Conservation (phyloP, 2,329 filamentous ascomycete genomes). For the Lasiodiplodia hormozganensis region DNA sequence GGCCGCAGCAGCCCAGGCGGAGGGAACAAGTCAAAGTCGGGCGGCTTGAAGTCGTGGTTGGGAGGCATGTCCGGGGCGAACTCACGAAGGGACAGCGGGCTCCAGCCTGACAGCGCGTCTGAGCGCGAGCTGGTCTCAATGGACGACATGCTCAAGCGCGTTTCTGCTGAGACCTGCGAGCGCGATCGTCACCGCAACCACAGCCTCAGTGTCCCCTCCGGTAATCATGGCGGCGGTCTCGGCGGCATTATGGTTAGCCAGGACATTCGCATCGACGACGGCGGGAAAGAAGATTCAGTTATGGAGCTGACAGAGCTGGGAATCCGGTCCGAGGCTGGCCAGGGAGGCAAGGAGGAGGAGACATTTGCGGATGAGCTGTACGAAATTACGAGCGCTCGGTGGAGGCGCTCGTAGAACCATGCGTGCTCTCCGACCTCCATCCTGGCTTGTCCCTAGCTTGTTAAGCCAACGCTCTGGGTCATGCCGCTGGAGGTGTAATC, state of each 20-base stretch:
- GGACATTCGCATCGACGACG: conserved; percentile 40
- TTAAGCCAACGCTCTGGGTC: no score
- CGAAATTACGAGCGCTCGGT: conserved; percentile 39
- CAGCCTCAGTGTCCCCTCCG: neutral
- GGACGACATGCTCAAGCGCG: conserved; percentile 25
- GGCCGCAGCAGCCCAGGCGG: neutral
- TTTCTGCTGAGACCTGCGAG: conserved; percentile 12
- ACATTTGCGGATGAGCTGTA: conserved; percentile 50
- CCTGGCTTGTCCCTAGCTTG: neutral
- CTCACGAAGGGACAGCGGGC: conserved; percentile 29
- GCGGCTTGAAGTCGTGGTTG: conserved; percentile 25
- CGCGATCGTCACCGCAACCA: neutral
- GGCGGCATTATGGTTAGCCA: conserved; percentile 49
- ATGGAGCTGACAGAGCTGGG: conserved; percentile 45
- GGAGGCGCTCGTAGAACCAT: conserved; percentile 23
- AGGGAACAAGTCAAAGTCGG: neutral
- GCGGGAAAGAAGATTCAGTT: conserved; percentile 32
- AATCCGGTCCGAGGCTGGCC: conserved; percentile 40
- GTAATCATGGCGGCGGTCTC: conserved; percentile 34
- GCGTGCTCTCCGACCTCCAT: neutral
- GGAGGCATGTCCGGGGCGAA: conserved; percentile 2
- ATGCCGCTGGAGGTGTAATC: neutral
- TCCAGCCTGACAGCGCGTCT: conserved; percentile 35
- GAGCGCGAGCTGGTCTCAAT: conserved; percentile 32
- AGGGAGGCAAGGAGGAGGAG: conserved; percentile 48